Evolutionary conservation across 176 grass and related monocot species (phyloP).

Genomic region (Thinopyrum elongatum): DNA sequence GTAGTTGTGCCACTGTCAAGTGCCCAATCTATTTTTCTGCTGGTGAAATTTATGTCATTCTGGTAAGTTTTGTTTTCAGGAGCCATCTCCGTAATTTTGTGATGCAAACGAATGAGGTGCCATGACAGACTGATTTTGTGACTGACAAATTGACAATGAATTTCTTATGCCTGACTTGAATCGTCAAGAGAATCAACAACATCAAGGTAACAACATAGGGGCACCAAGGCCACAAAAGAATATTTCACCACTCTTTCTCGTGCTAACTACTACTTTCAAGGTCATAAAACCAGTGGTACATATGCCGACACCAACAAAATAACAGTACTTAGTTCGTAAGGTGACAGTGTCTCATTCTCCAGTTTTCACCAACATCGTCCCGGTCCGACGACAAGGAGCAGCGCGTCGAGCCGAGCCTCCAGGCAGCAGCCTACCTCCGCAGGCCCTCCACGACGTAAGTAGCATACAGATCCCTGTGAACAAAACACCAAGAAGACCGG

Average conservation of each 20-base stretch:
- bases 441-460: constrained; percentile 84
- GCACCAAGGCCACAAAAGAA: constrained; percentile 8
- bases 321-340: constrained; percentile 5
- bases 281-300: background rate
- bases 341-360: background rate
- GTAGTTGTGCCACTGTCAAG: no score
- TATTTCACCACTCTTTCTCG: background rate
- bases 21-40: no score
- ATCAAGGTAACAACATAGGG: background rate
- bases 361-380: constrained; percentile 37
- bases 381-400: background rate
- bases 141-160: background rate
- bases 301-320: constrained; percentile 9
- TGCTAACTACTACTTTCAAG: constrained; percentile 4
- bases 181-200: background rate
- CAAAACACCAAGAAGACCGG: background rate
- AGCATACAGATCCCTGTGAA: constrained; percentile 85
- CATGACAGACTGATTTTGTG: background rate
- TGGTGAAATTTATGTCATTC: background rate
- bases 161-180: background rate
- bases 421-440: constrained; percentile 60
- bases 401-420: background rate
- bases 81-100: background rate
- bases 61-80: background rate
- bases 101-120: background rate